Percentiles rank a stretch among this genome's conserved stretches.
Conservation (phyloP, 2,329 filamentous ascomycete species). For the Rachicladosporium sp. region DNA sequence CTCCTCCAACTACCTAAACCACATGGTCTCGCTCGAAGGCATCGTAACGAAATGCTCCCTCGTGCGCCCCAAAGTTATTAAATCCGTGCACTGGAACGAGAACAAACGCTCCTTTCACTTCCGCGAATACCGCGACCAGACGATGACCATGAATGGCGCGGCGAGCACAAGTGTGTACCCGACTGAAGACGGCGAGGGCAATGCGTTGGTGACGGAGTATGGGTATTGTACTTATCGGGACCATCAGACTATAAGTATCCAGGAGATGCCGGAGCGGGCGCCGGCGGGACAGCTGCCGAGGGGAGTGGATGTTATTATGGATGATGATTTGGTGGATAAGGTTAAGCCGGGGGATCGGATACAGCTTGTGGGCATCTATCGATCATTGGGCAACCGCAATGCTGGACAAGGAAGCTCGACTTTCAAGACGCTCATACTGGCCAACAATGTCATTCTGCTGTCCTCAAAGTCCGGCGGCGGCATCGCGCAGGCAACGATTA, state of each 20-base stretch:
- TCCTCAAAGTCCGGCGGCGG: conserved; percentile 94
- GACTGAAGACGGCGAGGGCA: conserved; percentile 83
- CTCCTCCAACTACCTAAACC: conserved; percentile 78
- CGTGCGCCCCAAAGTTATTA: conserved; percentile 92
- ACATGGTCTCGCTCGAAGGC: conserved; percentile 93
- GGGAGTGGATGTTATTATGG: conserved; percentile 89
- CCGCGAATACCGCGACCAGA: conserved; percentile 88
- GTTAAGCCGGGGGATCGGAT: conserved; percentile 94
- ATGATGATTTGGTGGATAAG: conserved; percentile 89
- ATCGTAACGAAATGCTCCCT: conserved; percentile 95
- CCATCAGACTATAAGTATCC: conserved; percentile 94
- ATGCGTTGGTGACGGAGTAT: conserved; percentile 88
- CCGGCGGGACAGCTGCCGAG: conserved; percentile 90
- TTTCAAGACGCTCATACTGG: conserved; percentile 86
- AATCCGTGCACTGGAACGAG: conserved; percentile 95
- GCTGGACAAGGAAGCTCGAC: conserved; percentile 80
- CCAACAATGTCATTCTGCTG: conserved; percentile 87
- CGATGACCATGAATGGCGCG: conserved; percentile 79
- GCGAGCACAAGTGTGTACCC: conserved; percentile 89
- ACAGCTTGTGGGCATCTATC: conserved; percentile 91
- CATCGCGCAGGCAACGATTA: conserved; percentile 85
- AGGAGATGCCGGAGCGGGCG: conserved; percentile 96
- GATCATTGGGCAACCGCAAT: conserved; percentile 89
- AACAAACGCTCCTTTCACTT: conserved; percentile 74
- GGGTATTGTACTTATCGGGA: conserved; percentile 92